Base-by-base conservation (phyloP, 495 filamentous ascomycete genomes). In the Talaromyces proteolyticus region DNA sequence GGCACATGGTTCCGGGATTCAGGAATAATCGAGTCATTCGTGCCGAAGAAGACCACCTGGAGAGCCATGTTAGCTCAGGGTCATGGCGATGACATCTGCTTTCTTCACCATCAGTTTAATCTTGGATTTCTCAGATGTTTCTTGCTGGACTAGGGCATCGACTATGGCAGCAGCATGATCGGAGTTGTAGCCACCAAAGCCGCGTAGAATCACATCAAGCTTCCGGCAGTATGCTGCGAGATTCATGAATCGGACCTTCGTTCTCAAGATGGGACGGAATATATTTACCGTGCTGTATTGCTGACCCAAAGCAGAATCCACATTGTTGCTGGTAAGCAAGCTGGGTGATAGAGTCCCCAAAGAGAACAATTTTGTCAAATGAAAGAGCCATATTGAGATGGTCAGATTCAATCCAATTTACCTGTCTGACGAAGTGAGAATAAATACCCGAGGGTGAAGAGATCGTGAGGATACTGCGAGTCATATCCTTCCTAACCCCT, bases 331-430 rank as follows among this genome's bases (percentile, higher is more conserved):
- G 70, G 51, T 70, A 74, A 29, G 79, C 76, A 26, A 70, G 67
- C 58, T 93, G 79, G 18, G 87, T 83, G 56, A 93, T 80, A 24
- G 86, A 90, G 61, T 93, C 88, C 19, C 88, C 88, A 57, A 93
- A 88, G 19, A 93, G 79, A 36, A 92, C 69, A 56, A 91, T 77
- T 58, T 91, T 87, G 49, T 81, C 78, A 51, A 76, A 76, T 11
- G 21, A 19, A 20, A 44, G 42, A 12, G 10, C 42, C 47, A 42
- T 59, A n/a, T n/a, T n/a, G n/a, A n/a, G n/a, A n/a, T n/a, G n/a
- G n/a, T n/a, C n/a, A n/a, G n/a, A n/a, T n/a, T n/a, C n/a, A n/a
- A n/a, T n/a, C n/a, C n/a, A n/a, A n/a, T n/a, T n/a, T n/a, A n/a
- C n/a, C n/a, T n/a, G n/a, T n/a, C n/a, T n/a, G n/a, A n/a, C n/a